Conservation (phyloP, 1,139 yeast species). For the Yamadazyma sp. region DNA sequence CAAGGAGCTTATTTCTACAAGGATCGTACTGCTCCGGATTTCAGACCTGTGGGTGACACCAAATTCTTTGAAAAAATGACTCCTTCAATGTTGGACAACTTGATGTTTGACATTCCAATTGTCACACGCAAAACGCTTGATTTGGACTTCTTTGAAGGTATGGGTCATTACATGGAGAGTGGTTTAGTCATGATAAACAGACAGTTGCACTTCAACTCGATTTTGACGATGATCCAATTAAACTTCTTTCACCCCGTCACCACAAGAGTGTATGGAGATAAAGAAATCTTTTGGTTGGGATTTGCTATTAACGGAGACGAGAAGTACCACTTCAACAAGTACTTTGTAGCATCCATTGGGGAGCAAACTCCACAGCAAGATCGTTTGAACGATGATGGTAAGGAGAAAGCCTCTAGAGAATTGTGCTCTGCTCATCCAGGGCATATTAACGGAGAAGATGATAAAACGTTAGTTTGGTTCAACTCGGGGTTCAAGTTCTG, state of each 20-base stretch:
- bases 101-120: constrained; percentile 33
- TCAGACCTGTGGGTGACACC: constrained; percentile 25
- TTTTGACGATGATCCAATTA: constrained; percentile 30
- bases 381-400: constrained; percentile 21
- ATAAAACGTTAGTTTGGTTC: constrained; percentile 30
- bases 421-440: constrained; percentile 49
- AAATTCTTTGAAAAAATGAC: constrained; percentile 25
- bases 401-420: constrained; percentile 25
- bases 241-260: constrained; percentile 26
- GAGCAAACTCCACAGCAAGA: constrained; percentile 23
- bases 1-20: constrained; percentile 34
- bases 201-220: constrained; percentile 27
- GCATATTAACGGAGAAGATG: constrained; percentile 34
- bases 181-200: constrained; percentile 32
- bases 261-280: constrained; percentile 31
- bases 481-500: constrained; percentile 36
- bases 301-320: constrained; percentile 35
- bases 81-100: constrained; percentile 30
- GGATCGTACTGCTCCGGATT: constrained; percentile 31
- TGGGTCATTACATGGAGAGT: constrained; percentile 34
- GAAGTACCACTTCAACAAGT: constrained; percentile 27
- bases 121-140: constrained; percentile 23
- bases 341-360: constrained; percentile 32
- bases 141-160: constrained; percentile 28
- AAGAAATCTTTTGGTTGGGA: constrained; percentile 37